A percentile compares a stretch with the other conserved stretches of the same genome.
These are phyloP conservation scores for Gaillardinia entomophila DNA, from an alignment of 805 yeast species.

Conservation along the genomic window DNA sequence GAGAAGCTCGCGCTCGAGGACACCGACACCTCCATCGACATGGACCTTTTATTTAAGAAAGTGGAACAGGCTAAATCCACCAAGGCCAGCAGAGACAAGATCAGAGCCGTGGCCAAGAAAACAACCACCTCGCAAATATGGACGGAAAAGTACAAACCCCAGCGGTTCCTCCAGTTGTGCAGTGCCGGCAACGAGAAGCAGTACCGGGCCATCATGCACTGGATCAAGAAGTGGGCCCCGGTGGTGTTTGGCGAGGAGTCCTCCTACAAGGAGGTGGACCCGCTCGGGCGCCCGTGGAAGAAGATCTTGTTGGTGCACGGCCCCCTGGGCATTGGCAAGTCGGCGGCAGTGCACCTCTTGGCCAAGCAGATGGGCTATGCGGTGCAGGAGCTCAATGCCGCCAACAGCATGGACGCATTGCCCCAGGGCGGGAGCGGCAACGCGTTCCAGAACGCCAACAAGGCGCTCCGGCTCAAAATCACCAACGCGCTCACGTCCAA, in stretches of 20 bases:
- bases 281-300: slow-evolving; percentile 34
- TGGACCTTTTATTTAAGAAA: not conserved
- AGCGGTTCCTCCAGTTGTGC: slow-evolving; percentile 28
- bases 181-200: slow-evolving; percentile 41
- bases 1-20: not conserved
- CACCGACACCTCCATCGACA: not conserved
- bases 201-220: slow-evolving; percentile 31
- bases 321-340: slow-evolving; percentile 92
- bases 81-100: not conserved
- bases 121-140: slow-evolving; percentile 14
- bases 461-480: slow-evolving; percentile 29
- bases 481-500: slow-evolving; percentile 53
- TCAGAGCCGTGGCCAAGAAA: not conserved
- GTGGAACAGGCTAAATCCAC: not conserved
- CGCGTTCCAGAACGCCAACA: slow-evolving; percentile 13
- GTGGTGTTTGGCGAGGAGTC: slow-evolving; percentile 24
- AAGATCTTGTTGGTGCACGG: slow-evolving; percentile 78
- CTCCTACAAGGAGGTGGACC: slow-evolving; percentile 13
- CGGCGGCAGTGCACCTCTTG: slow-evolving; percentile 79
- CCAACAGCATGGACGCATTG: slow-evolving; percentile 34
- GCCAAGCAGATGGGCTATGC: slow-evolving; percentile 80
- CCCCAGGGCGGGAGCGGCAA: slow-evolving; percentile 17
- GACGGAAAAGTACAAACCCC: slow-evolving; percentile 38
- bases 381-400: slow-evolving; percentile 79
- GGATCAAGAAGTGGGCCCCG: slow-evolving; percentile 35